phyloP scores from a whole-genome alignment of 2,329 filamentous ascomycete species.

The Mycosphaerella arachidis region DNA sequence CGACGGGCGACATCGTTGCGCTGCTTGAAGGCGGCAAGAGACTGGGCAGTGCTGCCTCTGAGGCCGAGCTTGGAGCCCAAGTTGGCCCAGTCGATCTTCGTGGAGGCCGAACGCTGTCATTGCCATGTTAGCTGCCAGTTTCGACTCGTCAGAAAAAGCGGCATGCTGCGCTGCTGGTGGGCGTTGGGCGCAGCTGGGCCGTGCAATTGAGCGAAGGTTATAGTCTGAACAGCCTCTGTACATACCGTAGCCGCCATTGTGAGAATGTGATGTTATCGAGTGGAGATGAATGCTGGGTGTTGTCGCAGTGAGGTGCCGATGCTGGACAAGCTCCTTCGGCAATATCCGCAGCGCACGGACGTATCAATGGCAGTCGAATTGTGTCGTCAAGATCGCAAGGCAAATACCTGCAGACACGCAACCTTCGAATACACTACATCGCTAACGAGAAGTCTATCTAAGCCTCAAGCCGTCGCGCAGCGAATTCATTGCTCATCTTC shows the following conservation, averaged over 20 bases:
- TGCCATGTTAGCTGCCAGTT: conserved; percentile 20
- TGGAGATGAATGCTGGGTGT: not conserved
- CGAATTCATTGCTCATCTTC: no score
- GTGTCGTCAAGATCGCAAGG: no score
- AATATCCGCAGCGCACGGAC: not conserved
- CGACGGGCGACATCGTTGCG: conserved; percentile 98
- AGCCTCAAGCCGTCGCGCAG: no score
- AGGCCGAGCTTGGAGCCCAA: conserved; percentile 91
- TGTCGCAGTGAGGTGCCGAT: not conserved
- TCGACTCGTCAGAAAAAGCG: not conserved
- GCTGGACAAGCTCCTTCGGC: not conserved
- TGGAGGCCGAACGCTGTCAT: conserved; percentile 85
- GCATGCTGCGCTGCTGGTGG: conserved; percentile 1
- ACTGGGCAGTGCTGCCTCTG: conserved; percentile 85
- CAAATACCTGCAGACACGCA: no score
- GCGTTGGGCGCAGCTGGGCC: not conserved
- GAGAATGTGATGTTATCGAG: conserved; percentile 3
- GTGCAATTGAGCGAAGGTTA: not conserved
- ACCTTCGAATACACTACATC: no score
- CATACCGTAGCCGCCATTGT: conserved; percentile 33
- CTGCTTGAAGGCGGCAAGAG: conserved; percentile 97
- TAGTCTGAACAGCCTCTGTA: conserved; percentile 2
- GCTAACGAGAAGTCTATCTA: no score
- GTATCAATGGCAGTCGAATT: no score
- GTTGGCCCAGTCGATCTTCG: conserved; percentile 99